Base-by-base conservation (phyloP, 768 basidiomycete species). In the Tephrocybe sp. region DNA sequence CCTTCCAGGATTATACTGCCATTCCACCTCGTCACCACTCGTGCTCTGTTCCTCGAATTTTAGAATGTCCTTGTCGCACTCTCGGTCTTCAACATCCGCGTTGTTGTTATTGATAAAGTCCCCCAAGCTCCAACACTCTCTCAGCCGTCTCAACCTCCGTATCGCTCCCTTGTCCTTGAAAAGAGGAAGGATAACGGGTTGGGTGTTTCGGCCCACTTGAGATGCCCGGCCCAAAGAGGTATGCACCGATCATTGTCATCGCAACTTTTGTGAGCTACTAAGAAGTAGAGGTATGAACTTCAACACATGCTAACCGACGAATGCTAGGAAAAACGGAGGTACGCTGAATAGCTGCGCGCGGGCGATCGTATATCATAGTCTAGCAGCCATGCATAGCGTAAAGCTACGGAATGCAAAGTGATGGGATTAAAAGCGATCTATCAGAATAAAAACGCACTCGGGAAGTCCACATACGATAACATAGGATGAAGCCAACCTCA, bases 311-410 rank as follows among this genome's bases (percentile, higher is more conserved):
- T 53, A 31, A 78, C 79, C 60, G 15, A 71, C 62, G 59, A 81
- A 82, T 15, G 77, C 77, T 6, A 55, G 51, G 2, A 74, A 76
- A 39, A 77, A 83, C 1, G 82, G 82, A 12, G 75, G 75, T 2
- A 86, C 84, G 15, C 77, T 82, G 74, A 84, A 79, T 3, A 87
- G 69, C 59, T 87, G 84, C 9, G 80, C 78, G 24, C 68, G 63
- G 31, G 77, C 69, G 0, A 76, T 72, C 2, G 72, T 73, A 60
- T 76, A 84, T 15, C 84, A 84, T 5, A 86, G 73, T 16, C 72
- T 70, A 28, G 78, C 69, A 9, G 90, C 80, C 64, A 92, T 87
- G 3, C 84, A 83, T 7, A 88, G 88, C 9, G 81, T 69, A 65
- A 92, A 90, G 56, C 87, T 81, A 34, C 11, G 5, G 15, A n/a